Percentiles rank a stretch among this genome's conserved stretches.
phyloP scores from a whole-genome alignment of 2,329 filamentous ascomycete genomes.

The Tolypocladium endophyticum region DNA sequence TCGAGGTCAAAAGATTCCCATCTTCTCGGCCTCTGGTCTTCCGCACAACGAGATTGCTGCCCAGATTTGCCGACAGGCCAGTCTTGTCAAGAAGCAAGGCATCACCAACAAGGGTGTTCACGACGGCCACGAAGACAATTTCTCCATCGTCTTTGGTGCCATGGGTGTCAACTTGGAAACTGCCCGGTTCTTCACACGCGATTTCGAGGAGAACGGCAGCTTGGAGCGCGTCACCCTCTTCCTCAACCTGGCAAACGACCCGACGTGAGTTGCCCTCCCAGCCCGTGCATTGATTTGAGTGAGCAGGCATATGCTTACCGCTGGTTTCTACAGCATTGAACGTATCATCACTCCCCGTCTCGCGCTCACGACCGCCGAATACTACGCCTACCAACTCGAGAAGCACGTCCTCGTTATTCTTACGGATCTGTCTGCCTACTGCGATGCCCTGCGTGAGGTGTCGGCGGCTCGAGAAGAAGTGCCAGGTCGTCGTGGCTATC shows the following conservation, averaged over 20 bases:
- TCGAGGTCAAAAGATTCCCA: constrained; percentile 98
- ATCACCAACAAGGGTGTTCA: constrained; percentile 87
- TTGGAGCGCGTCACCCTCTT: constrained; percentile 96
- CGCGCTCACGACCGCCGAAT: constrained; percentile 94
- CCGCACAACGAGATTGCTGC: constrained; percentile 99
- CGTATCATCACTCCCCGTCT: constrained; percentile 99
- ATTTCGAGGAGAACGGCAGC: constrained; percentile 98
- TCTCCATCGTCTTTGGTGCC: constrained; percentile 97
- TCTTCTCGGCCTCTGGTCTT: constrained; percentile 96
- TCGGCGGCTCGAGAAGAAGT: constrained; percentile 98
- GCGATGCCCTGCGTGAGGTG: constrained; percentile 96
- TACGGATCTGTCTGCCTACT: constrained; percentile 96
- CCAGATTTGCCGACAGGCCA: constrained; percentile 94
- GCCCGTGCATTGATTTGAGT: neutral
- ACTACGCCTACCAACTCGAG: constrained; percentile 99
- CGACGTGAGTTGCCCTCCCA: constrained; percentile 56
- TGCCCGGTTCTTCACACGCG: constrained; percentile 92
- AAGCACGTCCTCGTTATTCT: constrained; percentile 99
- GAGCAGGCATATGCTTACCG: neutral
- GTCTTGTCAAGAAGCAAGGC: constrained; percentile 72
- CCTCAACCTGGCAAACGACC: constrained; percentile 98
- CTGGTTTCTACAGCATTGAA: constrained; percentile 62
- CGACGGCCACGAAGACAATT: constrained; percentile 97
- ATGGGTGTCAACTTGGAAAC: constrained; percentile 99
- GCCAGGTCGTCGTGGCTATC: constrained; percentile 96